Conservation (phyloP, 345 rosid species). For the Rhodomyrtus tomentosa region DNA sequence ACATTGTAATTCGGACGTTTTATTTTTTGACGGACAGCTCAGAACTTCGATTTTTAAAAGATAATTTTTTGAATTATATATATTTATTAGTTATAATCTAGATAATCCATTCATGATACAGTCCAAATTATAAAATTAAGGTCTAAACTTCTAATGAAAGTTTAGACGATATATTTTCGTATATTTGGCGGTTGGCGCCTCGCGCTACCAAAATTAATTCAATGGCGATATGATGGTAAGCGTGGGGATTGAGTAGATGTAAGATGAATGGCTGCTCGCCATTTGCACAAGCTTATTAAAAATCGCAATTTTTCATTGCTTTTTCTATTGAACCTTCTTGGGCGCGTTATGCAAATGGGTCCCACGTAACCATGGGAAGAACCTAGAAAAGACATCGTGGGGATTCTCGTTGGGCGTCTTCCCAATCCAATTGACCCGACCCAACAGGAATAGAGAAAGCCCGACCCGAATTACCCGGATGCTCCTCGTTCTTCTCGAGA, state of each 20-base stretch:
- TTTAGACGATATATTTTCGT: no score
- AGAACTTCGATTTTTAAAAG: no score
- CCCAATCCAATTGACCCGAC: not conserved
- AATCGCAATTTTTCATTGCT: not conserved
- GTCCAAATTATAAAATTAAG: no score
- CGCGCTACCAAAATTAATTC: not conserved
- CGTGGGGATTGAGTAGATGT: not conserved
- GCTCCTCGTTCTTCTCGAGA: conserved; percentile 1
- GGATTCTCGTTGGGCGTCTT: not conserved
- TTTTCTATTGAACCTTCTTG: not conserved
- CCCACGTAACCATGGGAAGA: not conserved
- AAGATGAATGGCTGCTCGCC: no score
- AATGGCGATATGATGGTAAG: not conserved
- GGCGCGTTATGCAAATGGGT: not conserved
- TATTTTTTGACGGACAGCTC: no score
- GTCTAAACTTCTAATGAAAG: no score
- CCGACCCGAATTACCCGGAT: not conserved
- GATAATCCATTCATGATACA: no score
- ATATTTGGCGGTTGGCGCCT: no score
- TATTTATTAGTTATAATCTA: no score
- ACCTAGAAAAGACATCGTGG: not conserved
- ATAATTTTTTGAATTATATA: no score
- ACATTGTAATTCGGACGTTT: no score
- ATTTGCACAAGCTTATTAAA: not conserved
- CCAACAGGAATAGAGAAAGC: not conserved